Evolutionary conservation across 176 grass and related monocot species (phyloP), one percentile per base, ranked within the genome.

Genomic region (Aegilops longissima): DNA sequence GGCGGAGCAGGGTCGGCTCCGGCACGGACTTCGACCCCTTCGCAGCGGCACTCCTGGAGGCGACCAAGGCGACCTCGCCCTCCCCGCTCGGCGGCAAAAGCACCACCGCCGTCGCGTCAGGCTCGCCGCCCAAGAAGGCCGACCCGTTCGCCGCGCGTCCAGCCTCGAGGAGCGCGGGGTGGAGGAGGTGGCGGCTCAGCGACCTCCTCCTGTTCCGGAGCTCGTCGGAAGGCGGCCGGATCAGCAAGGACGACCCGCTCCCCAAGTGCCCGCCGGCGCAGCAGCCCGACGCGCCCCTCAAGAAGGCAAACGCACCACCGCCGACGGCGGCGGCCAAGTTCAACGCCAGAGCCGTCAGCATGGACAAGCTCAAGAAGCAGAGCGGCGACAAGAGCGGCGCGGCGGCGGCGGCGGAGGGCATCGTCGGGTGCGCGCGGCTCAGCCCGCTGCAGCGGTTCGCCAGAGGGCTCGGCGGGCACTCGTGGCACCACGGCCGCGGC

Each of bases 131-230:
- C 20, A 35, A 81, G 68, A 81, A 76, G 24, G 45, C 40, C 62
- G 54, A 84, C 24, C 12, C 23, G 8, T 47, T 70, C 11, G 1
- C 80, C 17, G 0, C 51, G 21, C 44, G 80, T 24, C 62, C 84
- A 11, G 63, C 66, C 9, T 80, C 90, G 6, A 90, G 72, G 77
- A 89, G 76, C 61, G 77, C 77, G 39, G 70, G 83, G 34, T 94
- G 96, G 90, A 89, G 91, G 70, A 90, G 66, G 45, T 94, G 90
- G 97, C 82, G 94, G 45, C 84, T 99, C 66, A 91, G 87, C 45
- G 97, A 95, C 56, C 63, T 99, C 67, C 90, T 99, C 35, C 80
- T 97, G 62, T 99, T 99, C 85, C 87, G 94, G 76, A 99, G 92
- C 79, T 93, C 90, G 18, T 94, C 94, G 2, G 94, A 94, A 58